Conservation (phyloP, 2,329 filamentous ascomycete genomes). For the Rhinocladiella mackenziei region DNA sequence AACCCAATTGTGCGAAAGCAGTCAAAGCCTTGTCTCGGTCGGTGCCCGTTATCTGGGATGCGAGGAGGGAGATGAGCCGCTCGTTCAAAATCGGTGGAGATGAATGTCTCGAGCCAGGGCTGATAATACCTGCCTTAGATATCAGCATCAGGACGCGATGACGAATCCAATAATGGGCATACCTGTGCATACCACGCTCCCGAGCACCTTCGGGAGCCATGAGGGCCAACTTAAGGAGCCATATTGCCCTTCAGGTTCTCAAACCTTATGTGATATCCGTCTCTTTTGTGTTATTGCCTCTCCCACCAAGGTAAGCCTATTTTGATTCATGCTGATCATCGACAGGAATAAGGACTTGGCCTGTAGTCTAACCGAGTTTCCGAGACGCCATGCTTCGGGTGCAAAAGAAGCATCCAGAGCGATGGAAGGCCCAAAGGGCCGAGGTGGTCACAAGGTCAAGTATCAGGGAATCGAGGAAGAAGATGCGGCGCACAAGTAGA, state of each 20-base stretch:
- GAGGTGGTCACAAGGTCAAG: too few species aligned
- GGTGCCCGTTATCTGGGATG: slow-evolving; percentile 13
- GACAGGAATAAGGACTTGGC: too few species aligned
- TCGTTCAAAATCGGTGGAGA: slow-evolving; percentile 25
- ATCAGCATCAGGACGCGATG: background rate
- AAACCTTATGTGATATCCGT: too few species aligned
- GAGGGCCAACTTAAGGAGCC: too few species aligned
- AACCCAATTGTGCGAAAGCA: slow-evolving; percentile 50
- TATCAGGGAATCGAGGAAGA: too few species aligned
- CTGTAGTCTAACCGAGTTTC: too few species aligned
- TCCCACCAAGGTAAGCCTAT: background rate
- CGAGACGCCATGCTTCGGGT: too few species aligned
- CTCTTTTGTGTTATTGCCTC: too few species aligned
- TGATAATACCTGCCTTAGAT: slow-evolving; percentile 18
- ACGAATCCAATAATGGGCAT: background rate
- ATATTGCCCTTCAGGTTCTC: too few species aligned
- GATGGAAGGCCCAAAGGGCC: too few species aligned
- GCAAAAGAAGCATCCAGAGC: too few species aligned
- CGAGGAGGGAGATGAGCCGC: slow-evolving; percentile 11
- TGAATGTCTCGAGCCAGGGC: slow-evolving; percentile 29
- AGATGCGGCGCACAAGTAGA: too few species aligned
- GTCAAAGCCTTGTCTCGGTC: slow-evolving; percentile 41
- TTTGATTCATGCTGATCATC: background rate
- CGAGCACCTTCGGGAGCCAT: slow-evolving; percentile 25
- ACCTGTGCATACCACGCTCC: slow-evolving; percentile 27